Base-by-base conservation (phyloP, 78 protist genomes). In the Dictyostelium brefeldianum region DNA sequence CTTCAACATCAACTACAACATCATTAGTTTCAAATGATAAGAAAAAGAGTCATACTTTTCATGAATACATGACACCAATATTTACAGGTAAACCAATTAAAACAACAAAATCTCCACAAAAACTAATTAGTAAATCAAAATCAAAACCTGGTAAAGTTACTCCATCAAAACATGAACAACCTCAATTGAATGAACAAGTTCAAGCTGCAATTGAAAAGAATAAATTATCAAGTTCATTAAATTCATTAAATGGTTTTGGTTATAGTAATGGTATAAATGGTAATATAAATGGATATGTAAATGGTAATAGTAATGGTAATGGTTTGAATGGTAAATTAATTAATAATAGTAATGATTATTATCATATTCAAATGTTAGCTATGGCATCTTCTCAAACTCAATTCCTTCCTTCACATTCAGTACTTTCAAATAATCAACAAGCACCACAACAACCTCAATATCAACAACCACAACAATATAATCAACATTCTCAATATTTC, bases 1-100 rank as follows among this genome's bases (percentile, higher is more conserved):
- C 43, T n/a, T n/a, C 43, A 1, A 36, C 43, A 36, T 36, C 43
- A 36, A 36, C 2, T 36, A 36, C 43, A 3, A 1, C 43, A 36
- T 36, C 43, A 36, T 36, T 36, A 36, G 43, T 36, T 36, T 36
- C 43, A 53, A 3, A 29, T 36, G 80, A 41, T 47, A 36, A 6
- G 7, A 78, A 78, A 78, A 78, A 78, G 51, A 31, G 54, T 7
- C 83, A 78, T 27, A 78, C 83, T 12, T 78, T 78, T 36, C 83
- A 78, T 36, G 83, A 78, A 78, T 78, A 78, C 36, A 77, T 43
- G 41, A 77, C 81, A 25, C 81, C 81, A 12, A 5, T 31, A 25
- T 77, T 20, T 18, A 22, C 41, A 27, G 81, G 41, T 15, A 31
- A 36, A 51, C 70, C 83, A 48, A 31, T n/a, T 20, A 43, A 51